Evolutionary conservation across 1,139 yeast genomes (phyloP).

Genomic region (Magnusiomyces suaveolens): DNA sequence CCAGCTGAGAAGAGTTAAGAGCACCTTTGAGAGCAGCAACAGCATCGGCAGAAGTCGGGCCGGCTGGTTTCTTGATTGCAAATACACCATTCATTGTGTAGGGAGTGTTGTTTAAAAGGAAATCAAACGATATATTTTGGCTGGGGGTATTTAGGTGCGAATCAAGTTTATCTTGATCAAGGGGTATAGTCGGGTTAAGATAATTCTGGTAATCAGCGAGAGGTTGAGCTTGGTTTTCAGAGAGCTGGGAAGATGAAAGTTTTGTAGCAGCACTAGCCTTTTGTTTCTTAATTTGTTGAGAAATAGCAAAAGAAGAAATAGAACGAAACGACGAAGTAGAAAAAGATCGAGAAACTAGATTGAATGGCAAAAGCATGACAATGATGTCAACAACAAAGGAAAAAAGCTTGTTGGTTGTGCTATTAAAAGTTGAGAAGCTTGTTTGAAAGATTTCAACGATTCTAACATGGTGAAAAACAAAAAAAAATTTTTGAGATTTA

Average conservation of each 20-base stretch:
- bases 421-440: no score
- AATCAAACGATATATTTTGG: neutral
- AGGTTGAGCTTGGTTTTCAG: neutral
- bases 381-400: no score
- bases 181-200: neutral
- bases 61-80: slow-evolving; percentile 87
- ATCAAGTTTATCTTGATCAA: neutral
- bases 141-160: neutral
- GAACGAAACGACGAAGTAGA: neutral
- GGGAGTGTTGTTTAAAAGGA: neutral
- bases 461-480: no score
- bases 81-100: slow-evolving; percentile 50
- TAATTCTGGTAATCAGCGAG: neutral
- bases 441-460: neutral
- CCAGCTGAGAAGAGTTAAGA: slow-evolving; percentile 52
- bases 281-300: neutral
- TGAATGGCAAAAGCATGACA: neutral
- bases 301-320: neutral
- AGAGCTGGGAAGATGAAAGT: no score
- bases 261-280: neutral
- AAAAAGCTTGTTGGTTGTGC: neutral
- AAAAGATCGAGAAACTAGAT: neutral
- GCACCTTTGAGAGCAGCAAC: slow-evolving; percentile 54
- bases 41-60: slow-evolving; percentile 69
- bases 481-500: neutral